Evolutionary conservation across 768 basidiomycete species (phyloP), one percentile per base, ranked within the genome.

Genomic region (Ramaria sp.): DNA sequence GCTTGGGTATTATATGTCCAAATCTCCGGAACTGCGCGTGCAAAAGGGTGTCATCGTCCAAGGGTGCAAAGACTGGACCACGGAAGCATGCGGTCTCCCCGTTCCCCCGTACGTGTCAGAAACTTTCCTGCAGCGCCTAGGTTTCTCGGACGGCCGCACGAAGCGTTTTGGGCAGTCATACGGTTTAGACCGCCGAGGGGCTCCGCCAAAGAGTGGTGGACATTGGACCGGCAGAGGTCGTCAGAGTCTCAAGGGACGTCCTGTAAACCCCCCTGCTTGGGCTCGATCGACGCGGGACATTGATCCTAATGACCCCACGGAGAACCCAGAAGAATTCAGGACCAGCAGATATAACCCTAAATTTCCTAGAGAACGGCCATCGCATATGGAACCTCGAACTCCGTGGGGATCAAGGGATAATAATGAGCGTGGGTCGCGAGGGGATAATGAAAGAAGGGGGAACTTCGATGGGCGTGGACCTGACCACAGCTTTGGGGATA

Each of bases 1-100:
- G 52, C 66, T 91, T 18, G 90, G 89, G 0, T 90, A 81, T 70
- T 90, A 89, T 67, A 61, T 80, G 34, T 66, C 75, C 41, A 77
- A 78, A 58, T 53, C 69, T 1, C 64, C 64, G 5, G 73, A 80
- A 41, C 61, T 90, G 45, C 71, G 79, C 27, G 61, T 73, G 2
- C 63, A 67, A 39, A 69, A 70, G 50, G 60, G 64, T 6, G 71
- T 68, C 36, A 65, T 87, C 51, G 57, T 85, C 9, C 67, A 77
- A 37, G 83, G 82, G 15, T 67, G 79, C 50, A 77, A 79, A 65
- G 68, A 72, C 34, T 90, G 88, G 86, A 66, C 81, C 0, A 69
- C 69, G 0, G 73, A 77, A 36, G 78, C 74, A 1, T 71, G 73
- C 32, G 84, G 84, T 20, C 62, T 85, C 50, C 48, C 66, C 0